A percentile compares a stretch with the other conserved stretches of the same genome.
phyloP scores from a whole-genome alignment of 2,329 filamentous ascomycete genomes.

The Lasiodiplodia hormozganensis region DNA sequence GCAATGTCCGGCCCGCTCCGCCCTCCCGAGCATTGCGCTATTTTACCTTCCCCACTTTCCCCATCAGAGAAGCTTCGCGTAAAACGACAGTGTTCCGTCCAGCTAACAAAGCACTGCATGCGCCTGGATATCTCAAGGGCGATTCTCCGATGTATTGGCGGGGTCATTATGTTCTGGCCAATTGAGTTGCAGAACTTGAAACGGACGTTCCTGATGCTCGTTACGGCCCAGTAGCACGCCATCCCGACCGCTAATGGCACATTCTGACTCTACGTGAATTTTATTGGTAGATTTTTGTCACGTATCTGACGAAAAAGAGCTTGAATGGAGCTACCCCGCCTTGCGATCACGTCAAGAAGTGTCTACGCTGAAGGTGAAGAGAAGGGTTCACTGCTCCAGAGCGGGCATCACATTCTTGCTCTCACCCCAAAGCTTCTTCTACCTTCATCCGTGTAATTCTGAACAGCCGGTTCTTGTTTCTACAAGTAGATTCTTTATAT shows the following conservation, averaged over 20 bases:
- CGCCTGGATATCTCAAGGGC: neutral
- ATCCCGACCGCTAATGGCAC: neutral
- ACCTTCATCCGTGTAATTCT: neutral
- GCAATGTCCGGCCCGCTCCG: no score
- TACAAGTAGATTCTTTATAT: neutral
- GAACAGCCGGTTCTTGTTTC: no score
- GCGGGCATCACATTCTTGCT: neutral
- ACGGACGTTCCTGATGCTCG: neutral
- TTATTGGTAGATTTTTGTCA: neutral
- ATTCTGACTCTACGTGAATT: neutral
- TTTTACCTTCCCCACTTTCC: no score
- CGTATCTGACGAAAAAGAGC: neutral
- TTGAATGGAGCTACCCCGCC: neutral
- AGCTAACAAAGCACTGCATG: no score
- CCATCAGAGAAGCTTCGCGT: no score
- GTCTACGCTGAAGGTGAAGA: neutral
- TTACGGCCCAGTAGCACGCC: constrained; percentile 8
- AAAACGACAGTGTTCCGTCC: no score
- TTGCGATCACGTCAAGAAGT: neutral
- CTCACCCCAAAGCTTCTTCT: neutral
- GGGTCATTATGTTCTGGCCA: neutral
- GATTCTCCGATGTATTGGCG: neutral
- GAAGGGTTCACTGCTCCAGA: no score
- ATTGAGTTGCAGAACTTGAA: neutral
- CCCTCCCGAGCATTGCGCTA: no score